phyloP scores from a whole-genome alignment of 2,329 filamentous ascomycete genomes.

The Aureobasidium sp. region DNA sequence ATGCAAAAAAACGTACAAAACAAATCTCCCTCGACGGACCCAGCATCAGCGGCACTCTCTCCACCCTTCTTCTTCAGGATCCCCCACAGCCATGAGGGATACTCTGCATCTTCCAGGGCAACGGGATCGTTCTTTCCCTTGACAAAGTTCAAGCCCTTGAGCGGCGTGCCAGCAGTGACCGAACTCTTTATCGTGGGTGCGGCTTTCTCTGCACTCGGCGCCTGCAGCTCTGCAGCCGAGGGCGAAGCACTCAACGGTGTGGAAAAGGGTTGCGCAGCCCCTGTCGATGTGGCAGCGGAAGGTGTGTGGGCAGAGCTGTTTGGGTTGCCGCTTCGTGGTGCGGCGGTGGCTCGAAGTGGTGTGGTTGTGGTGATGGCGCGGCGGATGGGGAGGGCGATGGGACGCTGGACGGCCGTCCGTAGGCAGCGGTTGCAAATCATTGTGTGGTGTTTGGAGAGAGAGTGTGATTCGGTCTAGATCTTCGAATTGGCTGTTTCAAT shows the following conservation, averaged over 20 bases:
- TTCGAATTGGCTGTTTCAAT: not conserved
- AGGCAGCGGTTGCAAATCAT: constrained; percentile 37
- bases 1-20: constrained; percentile 60
- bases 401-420: constrained; percentile 27
- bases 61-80: constrained; percentile 53
- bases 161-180: constrained; percentile 60
- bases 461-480: not conserved
- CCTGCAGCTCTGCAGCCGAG: constrained; percentile 24
- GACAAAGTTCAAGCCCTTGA: constrained; percentile 69
- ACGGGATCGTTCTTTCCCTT: constrained; percentile 69
- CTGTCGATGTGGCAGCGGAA: constrained; percentile 38
- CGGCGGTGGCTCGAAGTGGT: constrained; percentile 21
- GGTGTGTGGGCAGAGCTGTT: constrained; percentile 15
- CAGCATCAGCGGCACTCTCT: constrained; percentile 40
- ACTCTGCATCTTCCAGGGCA: constrained; percentile 66
- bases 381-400: not conserved
- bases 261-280: constrained; percentile 41
- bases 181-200: constrained; percentile 32
- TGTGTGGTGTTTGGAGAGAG: constrained; percentile 14
- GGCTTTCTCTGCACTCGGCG: constrained; percentile 24
- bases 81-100: constrained; percentile 74
- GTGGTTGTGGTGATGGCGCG: constrained; percentile 12
- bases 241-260: constrained; percentile 30
- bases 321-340: constrained; percentile 23
- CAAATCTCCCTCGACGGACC: constrained; percentile 58